phyloP scores from a whole-genome alignment of 768 basidiomycete genomes.

The Tricholomella constricta region DNA sequence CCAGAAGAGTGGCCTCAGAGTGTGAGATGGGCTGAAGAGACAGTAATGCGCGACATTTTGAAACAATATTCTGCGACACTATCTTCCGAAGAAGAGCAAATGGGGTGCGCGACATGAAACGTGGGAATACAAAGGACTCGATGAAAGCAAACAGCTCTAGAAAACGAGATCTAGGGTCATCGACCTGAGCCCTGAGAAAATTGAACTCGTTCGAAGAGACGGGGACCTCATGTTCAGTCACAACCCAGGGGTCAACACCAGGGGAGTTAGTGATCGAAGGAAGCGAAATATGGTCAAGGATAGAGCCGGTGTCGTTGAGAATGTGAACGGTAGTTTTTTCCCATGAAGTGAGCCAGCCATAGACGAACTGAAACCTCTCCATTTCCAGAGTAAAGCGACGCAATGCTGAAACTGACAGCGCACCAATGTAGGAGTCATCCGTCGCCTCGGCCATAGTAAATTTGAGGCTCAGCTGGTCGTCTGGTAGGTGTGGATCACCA shows the following conservation, averaged over 20 bases:
- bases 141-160: conserved; percentile 17
- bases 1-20: conserved; percentile 17
- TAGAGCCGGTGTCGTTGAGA: background rate
- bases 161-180: conserved; percentile 17
- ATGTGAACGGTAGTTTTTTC: conserved; percentile 15
- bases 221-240: conserved; percentile 13
- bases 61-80: conserved; percentile 21
- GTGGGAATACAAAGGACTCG: conserved; percentile 24
- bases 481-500: conserved; percentile 15
- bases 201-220: conserved; percentile 11
- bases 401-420: conserved; percentile 4
- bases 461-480: conserved; percentile 5
- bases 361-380: conserved; percentile 18
- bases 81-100: conserved; percentile 23
- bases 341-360: conserved; percentile 22
- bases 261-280: background rate
- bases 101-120: conserved; percentile 7
- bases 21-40: conserved; percentile 25
- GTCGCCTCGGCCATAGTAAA: conserved; percentile 27
- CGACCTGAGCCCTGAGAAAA: conserved; percentile 22
- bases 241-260: conserved; percentile 6
- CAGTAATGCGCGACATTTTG: conserved; percentile 15
- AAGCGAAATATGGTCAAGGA: background rate
- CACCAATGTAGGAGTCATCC: conserved; percentile 23
- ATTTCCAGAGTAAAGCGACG: conserved; percentile 7